These are phyloP conservation scores for Castanopsis chinensis DNA, from an alignment of 306 rosid genomes.

Conservation along the genomic window DNA sequence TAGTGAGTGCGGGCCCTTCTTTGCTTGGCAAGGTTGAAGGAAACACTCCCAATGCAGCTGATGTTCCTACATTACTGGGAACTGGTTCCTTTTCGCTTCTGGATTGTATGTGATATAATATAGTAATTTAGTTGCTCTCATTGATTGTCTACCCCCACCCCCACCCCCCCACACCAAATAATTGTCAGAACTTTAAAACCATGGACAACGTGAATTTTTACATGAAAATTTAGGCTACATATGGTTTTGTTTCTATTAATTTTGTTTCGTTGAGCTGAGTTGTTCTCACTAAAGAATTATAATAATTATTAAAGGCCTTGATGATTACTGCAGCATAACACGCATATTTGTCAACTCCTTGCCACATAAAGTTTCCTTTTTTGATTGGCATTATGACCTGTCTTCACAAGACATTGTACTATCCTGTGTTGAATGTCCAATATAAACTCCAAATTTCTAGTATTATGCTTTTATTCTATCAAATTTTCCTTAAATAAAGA, in stretches of 20 bases:
- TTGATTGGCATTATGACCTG: not conserved
- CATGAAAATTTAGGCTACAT: constrained; percentile 10
- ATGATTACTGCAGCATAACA: not conserved
- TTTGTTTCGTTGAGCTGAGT: not conserved
- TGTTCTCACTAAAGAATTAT: not conserved
- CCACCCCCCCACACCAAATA: no score
- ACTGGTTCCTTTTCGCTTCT: constrained; percentile 81
- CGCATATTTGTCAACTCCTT: not conserved
- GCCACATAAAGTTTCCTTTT: not conserved
- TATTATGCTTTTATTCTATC: not conserved
- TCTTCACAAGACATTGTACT: not conserved
- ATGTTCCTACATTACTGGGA: constrained; percentile 92
- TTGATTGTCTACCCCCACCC: constrained; percentile 3
- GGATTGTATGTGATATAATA: constrained; percentile 56
- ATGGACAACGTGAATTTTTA: not conserved
- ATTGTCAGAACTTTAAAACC: not conserved
- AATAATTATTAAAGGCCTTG: not conserved
- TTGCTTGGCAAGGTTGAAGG: constrained; percentile 49
- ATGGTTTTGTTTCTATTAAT: not conserved
- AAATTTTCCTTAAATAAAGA: not conserved
- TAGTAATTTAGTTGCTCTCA: constrained; percentile 23
- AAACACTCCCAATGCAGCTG: constrained; percentile 71
- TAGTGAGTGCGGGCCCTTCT: constrained; percentile 48
- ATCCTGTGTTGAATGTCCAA: not conserved
- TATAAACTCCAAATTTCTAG: not conserved